Conservation (phyloP, 2,329 filamentous ascomycete species). For the Sporothrix humicola region DNA sequence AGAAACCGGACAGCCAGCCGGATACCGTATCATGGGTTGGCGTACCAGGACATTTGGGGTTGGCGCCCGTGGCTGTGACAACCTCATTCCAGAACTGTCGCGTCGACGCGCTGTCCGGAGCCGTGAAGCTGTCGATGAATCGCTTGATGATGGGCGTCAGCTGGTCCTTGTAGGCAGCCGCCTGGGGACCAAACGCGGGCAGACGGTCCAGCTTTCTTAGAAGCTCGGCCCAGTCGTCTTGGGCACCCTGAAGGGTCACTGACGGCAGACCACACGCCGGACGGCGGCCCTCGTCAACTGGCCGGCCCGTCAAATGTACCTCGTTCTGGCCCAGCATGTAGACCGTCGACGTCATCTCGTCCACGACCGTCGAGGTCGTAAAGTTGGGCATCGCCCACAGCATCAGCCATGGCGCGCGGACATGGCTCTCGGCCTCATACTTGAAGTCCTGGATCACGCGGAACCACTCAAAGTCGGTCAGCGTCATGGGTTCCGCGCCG, state of each 20-base stretch:
- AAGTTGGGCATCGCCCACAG: constrained; percentile 53
- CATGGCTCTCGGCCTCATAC: constrained; percentile 48
- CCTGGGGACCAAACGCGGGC: constrained; percentile 51
- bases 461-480: constrained; percentile 40
- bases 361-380: constrained; percentile 48
- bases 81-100: constrained; percentile 53
- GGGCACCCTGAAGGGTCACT: constrained; percentile 50
- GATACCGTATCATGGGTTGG: constrained; percentile 43
- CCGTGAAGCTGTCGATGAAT: constrained; percentile 54
- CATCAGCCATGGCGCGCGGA: constrained; percentile 50
- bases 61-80: constrained; percentile 43
- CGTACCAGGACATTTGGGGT: constrained; percentile 13
- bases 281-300: constrained; percentile 37
- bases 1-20: constrained; percentile 58
- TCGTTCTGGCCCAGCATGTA: constrained; percentile 54
- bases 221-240: constrained; percentile 51
- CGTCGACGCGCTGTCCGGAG: constrained; percentile 44
- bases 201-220: constrained; percentile 52
- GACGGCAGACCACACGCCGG: constrained; percentile 53
- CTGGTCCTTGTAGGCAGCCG: constrained; percentile 47
- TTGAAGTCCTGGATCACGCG: constrained; percentile 45
- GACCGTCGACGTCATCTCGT: constrained; percentile 50
- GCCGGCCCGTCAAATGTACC: constrained; percentile 43
- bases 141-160: constrained; percentile 53
- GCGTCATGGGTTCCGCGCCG: constrained; percentile 51